Evolutionary conservation across 768 basidiomycete species (phyloP), one percentile per base, ranked within the genome.

Genomic region (Boletellus ananiceps): DNA sequence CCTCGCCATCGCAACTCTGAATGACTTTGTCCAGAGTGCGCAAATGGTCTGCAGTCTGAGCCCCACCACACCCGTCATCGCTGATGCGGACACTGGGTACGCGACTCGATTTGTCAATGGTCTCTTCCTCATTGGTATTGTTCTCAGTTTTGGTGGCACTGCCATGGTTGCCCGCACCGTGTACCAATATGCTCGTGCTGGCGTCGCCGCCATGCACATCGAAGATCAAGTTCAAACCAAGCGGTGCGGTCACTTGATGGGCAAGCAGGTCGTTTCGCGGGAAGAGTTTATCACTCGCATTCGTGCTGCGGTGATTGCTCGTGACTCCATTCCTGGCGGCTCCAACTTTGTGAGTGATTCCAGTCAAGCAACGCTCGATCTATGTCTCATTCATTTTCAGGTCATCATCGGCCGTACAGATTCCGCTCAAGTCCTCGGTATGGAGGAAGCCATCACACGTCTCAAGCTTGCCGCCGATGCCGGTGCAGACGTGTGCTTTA

Each of bases 221-320:
- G 86, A 89, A 65, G 86, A 88, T 59, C 86, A 89, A 67, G 84
- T 88, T 1, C 87, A 88, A 63, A 88, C 84, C 1, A 88, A 88
- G 65, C 63, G 86, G 47, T 89, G 86, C 51, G 86, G 88, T 1
- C 88, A 89, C 62, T 69, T 89, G 38, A 74, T 86, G 62, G 87
- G 88, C 41, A 90, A 90, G 66, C 85, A 88, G 62, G 85, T 89
- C 37, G 86, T 89, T 32, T 86, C 84, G 6, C 78, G 84, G 1
- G 86, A 88, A 59, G 87, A 86, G 60, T 85, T 85, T 54, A 44
- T 86, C 25, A 83, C 80, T 9, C 82, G 86, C 35, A 82, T 89
- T 56, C 82, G 86, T 36, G 86, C 87, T 12, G 87, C 87, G 3
- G 85, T 88, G 40, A 76, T 82, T 39, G 87, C 87, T 25, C 82